Conservation (phyloP, 495 filamentous ascomycete genomes). For the Xylaria intraflava region DNA sequence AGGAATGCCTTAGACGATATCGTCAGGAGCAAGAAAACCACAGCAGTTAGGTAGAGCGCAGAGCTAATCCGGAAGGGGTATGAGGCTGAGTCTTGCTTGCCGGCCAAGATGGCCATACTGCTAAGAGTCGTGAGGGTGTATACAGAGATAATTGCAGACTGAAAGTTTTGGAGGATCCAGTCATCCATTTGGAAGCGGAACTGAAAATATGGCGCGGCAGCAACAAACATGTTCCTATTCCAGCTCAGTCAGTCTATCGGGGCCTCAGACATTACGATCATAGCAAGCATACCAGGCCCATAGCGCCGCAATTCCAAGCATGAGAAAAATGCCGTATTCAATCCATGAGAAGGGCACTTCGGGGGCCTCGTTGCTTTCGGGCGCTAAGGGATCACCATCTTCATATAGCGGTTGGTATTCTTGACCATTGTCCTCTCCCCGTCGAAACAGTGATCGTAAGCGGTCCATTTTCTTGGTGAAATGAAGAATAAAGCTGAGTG, state of each 20-base stretch:
- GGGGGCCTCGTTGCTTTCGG: conserved; percentile 12
- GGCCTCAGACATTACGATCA: not conserved
- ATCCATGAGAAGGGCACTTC: conserved; percentile 60
- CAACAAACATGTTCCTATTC: conserved; percentile 95
- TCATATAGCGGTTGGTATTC: conserved; percentile 56
- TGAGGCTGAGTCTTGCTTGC: conserved; percentile 67
- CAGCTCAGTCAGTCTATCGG: conserved; percentile 20
- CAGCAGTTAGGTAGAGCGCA: conserved; percentile 65
- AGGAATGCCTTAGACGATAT: conserved; percentile 67
- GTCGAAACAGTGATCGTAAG: conserved; percentile 39
- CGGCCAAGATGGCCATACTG: conserved; percentile 65
- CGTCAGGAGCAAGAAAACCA: conserved; percentile 66
- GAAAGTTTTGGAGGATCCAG: conserved; percentile 72
- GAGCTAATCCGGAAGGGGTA: conserved; percentile 77
- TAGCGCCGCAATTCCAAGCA: conserved; percentile 90
- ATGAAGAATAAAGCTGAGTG: not conserved
- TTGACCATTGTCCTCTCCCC: conserved; percentile 30
- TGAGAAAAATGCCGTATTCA: conserved; percentile 76
- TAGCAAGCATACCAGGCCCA: conserved; percentile 77
- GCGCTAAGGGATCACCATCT: conserved; percentile 26
- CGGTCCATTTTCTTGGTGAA: conserved; percentile 36
- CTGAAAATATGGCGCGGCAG: conserved; percentile 89
- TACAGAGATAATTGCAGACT: conserved; percentile 80
- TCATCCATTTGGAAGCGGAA: conserved; percentile 64
- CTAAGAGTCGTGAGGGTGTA: conserved; percentile 74